A percentile compares a stretch with the other conserved stretches of the same genome.
phyloP scores from a whole-genome alignment of 768 basidiomycete genomes.

The Tulasnella sp. region DNA sequence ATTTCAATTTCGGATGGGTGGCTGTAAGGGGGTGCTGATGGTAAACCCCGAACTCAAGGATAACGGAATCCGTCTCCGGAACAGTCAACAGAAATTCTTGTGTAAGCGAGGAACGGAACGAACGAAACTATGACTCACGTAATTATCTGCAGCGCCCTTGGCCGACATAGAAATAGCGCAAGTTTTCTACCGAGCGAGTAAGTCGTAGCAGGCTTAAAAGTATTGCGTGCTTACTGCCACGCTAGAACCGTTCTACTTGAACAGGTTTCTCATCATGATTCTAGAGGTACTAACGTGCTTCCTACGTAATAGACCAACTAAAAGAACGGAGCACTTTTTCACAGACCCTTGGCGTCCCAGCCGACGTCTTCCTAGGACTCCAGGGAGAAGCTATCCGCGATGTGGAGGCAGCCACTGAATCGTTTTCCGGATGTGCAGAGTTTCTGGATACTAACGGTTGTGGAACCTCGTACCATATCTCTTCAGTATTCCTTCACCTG shows the following conservation, averaged over 20 bases:
- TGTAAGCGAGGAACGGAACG: neutral
- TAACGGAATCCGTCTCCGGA: slow-evolving; percentile 50
- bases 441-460: slow-evolving; percentile 58
- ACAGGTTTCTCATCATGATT: slow-evolving; percentile 60
- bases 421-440: slow-evolving; percentile 46
- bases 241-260: slow-evolving; percentile 32
- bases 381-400: slow-evolving; percentile 53
- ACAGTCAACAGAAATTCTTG: slow-evolving; percentile 65
- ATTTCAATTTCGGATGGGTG: slow-evolving; percentile 39
- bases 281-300: slow-evolving; percentile 43
- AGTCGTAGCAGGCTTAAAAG: neutral
- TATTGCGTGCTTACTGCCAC: neutral
- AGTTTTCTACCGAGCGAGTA: too few relatives aligned
- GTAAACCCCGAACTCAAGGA: slow-evolving; percentile 55
- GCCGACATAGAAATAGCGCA: slow-evolving; percentile 39
- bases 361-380: slow-evolving; percentile 50
- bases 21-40: slow-evolving; percentile 48
- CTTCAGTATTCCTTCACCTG: slow-evolving; percentile 52
- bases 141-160: slow-evolving; percentile 36
- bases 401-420: slow-evolving; percentile 45
- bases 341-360: slow-evolving; percentile 56
- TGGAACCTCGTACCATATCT: slow-evolving; percentile 53
- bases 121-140: slow-evolving; percentile 31
- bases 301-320: neutral
- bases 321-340: slow-evolving; percentile 35